Conservation (phyloP, 495 filamentous ascomycete genomes). For the Patellaria atrata region DNA sequence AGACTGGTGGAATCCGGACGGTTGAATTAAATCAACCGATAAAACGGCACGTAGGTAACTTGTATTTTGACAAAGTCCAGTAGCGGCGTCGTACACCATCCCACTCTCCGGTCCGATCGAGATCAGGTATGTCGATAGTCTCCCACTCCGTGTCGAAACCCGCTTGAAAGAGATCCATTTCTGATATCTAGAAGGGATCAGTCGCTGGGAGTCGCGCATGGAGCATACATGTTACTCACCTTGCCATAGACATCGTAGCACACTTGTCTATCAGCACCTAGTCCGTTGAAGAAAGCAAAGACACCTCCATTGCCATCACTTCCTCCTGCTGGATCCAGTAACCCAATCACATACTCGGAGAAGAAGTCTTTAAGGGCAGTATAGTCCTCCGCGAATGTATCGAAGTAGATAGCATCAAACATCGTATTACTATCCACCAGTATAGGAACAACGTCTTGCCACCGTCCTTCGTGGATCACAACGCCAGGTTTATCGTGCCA, state of each 20-base stretch:
- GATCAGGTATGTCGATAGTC: slow-evolving; percentile 52
- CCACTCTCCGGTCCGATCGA: slow-evolving; percentile 54
- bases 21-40: slow-evolving; percentile 19
- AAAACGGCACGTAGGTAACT: slow-evolving; percentile 42
- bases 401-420: slow-evolving; percentile 93
- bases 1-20: too few relatives aligned
- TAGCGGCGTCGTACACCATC: slow-evolving; percentile 74
- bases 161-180: slow-evolving; percentile 83
- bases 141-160: slow-evolving; percentile 85
- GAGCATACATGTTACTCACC: slow-evolving; percentile 13
- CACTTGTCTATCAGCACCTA: slow-evolving; percentile 81
- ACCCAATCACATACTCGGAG: slow-evolving; percentile 63
- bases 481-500: slow-evolving; percentile 54
- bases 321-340: slow-evolving; percentile 43
- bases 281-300: slow-evolving; percentile 91
- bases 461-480: slow-evolving; percentile 54
- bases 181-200: slow-evolving; percentile 41
- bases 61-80: slow-evolving; percentile 69
- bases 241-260: slow-evolving; percentile 94
- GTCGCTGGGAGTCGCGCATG: background rate
- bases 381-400: slow-evolving; percentile 94
- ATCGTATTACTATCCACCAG: slow-evolving; percentile 53
- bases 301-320: slow-evolving; percentile 34
- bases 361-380: slow-evolving; percentile 75
- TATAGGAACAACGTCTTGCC: slow-evolving; percentile 68